These are phyloP conservation scores for Geotrichum candidum DNA, from an alignment of 1,139 yeast genomes.

Conservation along the genomic window DNA sequence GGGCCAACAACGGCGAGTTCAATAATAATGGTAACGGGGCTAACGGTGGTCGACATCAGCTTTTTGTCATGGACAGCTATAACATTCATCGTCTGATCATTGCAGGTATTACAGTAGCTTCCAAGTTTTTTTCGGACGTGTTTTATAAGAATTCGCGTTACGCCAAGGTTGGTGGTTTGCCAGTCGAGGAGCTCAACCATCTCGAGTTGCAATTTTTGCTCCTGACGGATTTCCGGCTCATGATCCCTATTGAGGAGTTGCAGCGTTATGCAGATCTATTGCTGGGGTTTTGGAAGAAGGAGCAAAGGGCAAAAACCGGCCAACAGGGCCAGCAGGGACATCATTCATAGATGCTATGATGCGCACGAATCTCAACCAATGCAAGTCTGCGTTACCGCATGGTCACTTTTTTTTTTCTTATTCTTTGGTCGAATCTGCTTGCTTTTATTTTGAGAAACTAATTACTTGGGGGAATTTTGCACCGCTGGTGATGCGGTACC, in stretches of 20 bases:
- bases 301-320: slow-evolving; percentile 23
- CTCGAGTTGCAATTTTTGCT: slow-evolving; percentile 83
- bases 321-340: neutral
- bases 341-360: neutral
- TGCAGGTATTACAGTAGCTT: slow-evolving; percentile 94
- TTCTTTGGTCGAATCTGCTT: neutral
- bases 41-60: slow-evolving; percentile 36
- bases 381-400: neutral
- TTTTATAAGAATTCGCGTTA: slow-evolving; percentile 93
- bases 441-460: neutral
- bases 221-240: slow-evolving; percentile 75
- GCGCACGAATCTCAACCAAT: neutral
- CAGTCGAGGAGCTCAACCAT: slow-evolving; percentile 87
- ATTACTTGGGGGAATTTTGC: neutral
- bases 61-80: slow-evolving; percentile 92
- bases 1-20: slow-evolving; percentile 57
- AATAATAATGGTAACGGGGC: neutral
- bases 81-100: slow-evolving; percentile 90
- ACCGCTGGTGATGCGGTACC: neutral
- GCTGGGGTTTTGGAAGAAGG: slow-evolving; percentile 76
- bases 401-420: too few relatives aligned
- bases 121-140: slow-evolving; percentile 91
- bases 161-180: slow-evolving; percentile 96
- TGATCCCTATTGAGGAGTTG: slow-evolving; percentile 85
- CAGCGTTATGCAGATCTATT: slow-evolving; percentile 86